Evolutionary conservation across 371 early-diverging fungal species (phyloP), one percentile per base, ranked within the genome.

Genomic region (Basidiobolus meristosporus): DNA sequence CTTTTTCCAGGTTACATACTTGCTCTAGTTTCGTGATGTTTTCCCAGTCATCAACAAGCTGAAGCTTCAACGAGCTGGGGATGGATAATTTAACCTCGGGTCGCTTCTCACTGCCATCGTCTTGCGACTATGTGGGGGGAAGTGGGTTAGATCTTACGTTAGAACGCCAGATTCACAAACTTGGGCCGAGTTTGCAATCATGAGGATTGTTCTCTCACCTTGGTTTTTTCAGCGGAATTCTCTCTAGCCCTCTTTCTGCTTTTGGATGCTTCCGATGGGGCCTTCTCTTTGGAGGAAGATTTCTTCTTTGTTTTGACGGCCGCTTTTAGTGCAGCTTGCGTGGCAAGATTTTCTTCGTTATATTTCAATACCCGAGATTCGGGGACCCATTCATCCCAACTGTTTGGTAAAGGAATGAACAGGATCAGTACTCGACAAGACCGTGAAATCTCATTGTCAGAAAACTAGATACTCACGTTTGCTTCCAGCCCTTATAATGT

Each of bases 361-460:
- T 57, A 68, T 46, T 84, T 81, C n/a, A 90, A 55, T 1, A 87
- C 63, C 19, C 98, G 70, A 10, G 73, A 57, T 48, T 88, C 83
- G 19, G 87, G 82, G 0, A 93, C 96, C 98, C 98, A 97, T 56
- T 97, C 98, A 59, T 97, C 96, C 92, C 93, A 97, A 1, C 90
- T 93, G 51, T 42, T n/a, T n/a, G n/a, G n/a, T n/a, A n/a, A n/a
- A n/a, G n/a, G n/a, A n/a, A n/a, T n/a, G n/a, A n/a, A n/a, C n/a
- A n/a, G n/a, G n/a, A n/a, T n/a, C n/a, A n/a, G n/a, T n/a, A n/a
- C n/a, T n/a, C n/a, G n/a, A n/a, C n/a, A n/a, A n/a, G n/a, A n/a
- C n/a, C n/a, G n/a, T n/a, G n/a, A 42, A 22, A 16, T 29, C 17
- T 20, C 9, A 23, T 22, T 45, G 18, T 29, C 35, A n/a, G 12